A percentile compares a stretch with the other conserved stretches of the same genome.
These are phyloP conservation scores for Colletotrichum aenigma DNA, from an alignment of 2,329 filamentous ascomycete genomes.

Conservation along the genomic window DNA sequence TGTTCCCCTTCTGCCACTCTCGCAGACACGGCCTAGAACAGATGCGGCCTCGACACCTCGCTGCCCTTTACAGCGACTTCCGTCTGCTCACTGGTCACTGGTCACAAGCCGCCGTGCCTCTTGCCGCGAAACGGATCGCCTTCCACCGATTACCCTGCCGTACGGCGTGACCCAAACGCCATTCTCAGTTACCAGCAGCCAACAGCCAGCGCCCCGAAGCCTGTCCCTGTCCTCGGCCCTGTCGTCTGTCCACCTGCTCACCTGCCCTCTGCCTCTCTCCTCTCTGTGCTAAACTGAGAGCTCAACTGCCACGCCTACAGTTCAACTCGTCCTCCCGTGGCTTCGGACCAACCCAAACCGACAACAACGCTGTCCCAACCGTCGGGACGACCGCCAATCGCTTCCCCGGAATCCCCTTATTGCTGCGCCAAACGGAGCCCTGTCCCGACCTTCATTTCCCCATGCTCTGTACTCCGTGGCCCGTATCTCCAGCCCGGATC, in stretches of 20 bases:
- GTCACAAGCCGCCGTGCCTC: slow-evolving; percentile 13
- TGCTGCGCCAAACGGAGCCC: slow-evolving; percentile 1
- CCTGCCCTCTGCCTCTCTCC: background rate
- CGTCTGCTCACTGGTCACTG: background rate
- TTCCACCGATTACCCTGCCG: background rate
- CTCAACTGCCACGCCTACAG: background rate
- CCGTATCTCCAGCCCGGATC: background rate
- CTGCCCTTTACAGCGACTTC: slow-evolving; percentile 11
- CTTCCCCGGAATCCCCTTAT: background rate
- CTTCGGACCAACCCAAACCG: slow-evolving; percentile 16
- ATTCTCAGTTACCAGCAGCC: background rate
- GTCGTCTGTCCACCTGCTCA: slow-evolving; percentile 6
- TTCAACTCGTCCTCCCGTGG: background rate
- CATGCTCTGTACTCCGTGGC: background rate
- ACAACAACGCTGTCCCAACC: background rate
- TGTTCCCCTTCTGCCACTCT: slow-evolving; percentile 14
- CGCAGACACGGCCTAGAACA: slow-evolving; percentile 12
- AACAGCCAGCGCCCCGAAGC: background rate
- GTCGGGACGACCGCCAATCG: slow-evolving; percentile 18
- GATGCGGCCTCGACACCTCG: slow-evolving; percentile 7
- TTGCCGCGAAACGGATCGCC: slow-evolving; percentile 19
- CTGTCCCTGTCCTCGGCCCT: background rate
- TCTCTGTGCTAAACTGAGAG: background rate
- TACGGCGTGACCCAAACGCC: background rate
- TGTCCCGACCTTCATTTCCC: slow-evolving; percentile 1